Base-by-base conservation (phyloP, 495 filamentous ascomycete species). In the Podospora conica region DNA sequence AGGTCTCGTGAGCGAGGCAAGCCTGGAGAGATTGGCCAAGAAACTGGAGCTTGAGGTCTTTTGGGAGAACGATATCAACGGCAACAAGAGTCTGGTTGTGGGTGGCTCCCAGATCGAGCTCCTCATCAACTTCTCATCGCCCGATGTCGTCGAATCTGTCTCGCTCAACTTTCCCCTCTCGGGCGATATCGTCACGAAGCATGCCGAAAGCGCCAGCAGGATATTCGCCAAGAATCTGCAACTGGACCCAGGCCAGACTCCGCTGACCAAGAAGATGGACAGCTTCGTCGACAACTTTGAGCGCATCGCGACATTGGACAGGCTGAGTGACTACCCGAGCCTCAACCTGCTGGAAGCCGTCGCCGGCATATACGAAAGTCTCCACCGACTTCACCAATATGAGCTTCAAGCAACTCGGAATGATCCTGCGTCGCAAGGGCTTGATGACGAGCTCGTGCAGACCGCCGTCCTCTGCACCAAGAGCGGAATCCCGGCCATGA, bases 261-360 rank as follows among this genome's bases (percentile, higher is more conserved):
- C 83, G 4, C 67, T 87, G 11, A 85, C 85, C 59, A 89, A 86
- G 66, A 84, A 79, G 28, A 78, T 96, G 23, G 83, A 86, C 22
- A 78, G 79, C 4, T 98, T 98, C 74, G 87, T 90, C 21, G 83
- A 81, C 54, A 97, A 97, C 76, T 78, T 98, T 56, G 88, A 91
- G 70, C 85, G 89, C 67, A 79, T 98, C 54, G 89, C 90, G 2
- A 83, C 80, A 9, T 80, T 96, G 67, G 95, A 98, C 73, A 88
- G 86, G 69, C 81, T 97, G 66, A 94, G 93, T 74, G 77, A 81
- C 22, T 79, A 79, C 8, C 88, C 88, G 31, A 85, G 85, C 22
- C 81, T 97, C 10, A 95, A 93, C 69, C 92, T 95, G 75, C 92
- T 93, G 73, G 91, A 95, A 75, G 95, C 93, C 7, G 82, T 97